Percentiles rank a stretch among this genome's conserved stretches.
Conservation (phyloP, 176 grass and related monocot species). For the Triticum turgidum region DNA sequence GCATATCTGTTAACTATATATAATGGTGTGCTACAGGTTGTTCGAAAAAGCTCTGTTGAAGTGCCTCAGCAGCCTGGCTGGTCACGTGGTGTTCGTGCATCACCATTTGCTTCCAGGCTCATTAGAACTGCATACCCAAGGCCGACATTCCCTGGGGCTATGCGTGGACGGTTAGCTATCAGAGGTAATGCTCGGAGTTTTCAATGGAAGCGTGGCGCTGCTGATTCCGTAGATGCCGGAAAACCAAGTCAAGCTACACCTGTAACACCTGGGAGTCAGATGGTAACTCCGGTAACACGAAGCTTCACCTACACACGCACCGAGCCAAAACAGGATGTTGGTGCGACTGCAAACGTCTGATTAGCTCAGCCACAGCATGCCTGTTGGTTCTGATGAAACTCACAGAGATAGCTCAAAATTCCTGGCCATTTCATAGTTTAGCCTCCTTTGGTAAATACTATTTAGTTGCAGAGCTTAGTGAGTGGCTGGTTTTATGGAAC, state of each 20-base stretch:
- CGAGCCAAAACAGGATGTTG: slow-evolving; percentile 45
- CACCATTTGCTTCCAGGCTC: slow-evolving; percentile 58
- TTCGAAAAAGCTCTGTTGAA: slow-evolving; percentile 65
- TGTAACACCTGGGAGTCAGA: slow-evolving; percentile 19
- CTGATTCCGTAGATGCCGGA: slow-evolving; percentile 18
- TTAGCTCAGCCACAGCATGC: slow-evolving; percentile 20
- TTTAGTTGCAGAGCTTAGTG: slow-evolving; percentile 43
- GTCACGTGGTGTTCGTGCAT: slow-evolving; percentile 43
- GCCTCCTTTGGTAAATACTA: slow-evolving; percentile 47
- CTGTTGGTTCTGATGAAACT: slow-evolving; percentile 35
- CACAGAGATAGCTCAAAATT: slow-evolving; percentile 28
- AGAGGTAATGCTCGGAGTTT: slow-evolving; percentile 74
- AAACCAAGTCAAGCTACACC: slow-evolving; percentile 39
- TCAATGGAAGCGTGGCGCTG: slow-evolving; percentile 79
- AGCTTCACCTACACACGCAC: slow-evolving; percentile 77
- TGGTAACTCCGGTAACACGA: slow-evolving; percentile 23
- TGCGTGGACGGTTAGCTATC: slow-evolving; percentile 43
- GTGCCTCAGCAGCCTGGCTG: slow-evolving; percentile 45
- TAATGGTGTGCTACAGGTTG: slow-evolving; percentile 47
- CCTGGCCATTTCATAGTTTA: slow-evolving; percentile 16
- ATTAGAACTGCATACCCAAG: slow-evolving; percentile 60
- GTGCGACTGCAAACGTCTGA: slow-evolving; percentile 42
- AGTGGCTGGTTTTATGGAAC: slow-evolving; percentile 35
- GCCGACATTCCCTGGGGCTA: slow-evolving; percentile 41
- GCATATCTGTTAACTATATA: neutral